Evolutionary conservation across 768 basidiomycete genomes (phyloP).

Genomic region (Basidioascus undulatus): DNA sequence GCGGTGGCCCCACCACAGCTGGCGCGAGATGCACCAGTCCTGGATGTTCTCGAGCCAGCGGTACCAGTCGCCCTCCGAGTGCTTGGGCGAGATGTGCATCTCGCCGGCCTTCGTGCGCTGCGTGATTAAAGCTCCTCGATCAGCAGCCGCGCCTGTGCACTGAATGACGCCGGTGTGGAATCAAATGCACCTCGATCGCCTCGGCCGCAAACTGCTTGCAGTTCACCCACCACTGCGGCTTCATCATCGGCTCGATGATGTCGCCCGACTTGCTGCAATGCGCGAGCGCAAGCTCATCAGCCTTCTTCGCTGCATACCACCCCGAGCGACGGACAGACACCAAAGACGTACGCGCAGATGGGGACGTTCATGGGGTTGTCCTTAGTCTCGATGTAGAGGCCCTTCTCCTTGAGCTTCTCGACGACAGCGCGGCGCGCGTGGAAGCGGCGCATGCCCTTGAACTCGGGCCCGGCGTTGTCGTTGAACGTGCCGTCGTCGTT

Average conservation of each 20-base stretch:
- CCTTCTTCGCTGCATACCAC: too few species aligned
- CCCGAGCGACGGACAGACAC: neutral
- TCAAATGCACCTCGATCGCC: constrained; percentile 40
- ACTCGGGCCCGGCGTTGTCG: constrained; percentile 43
- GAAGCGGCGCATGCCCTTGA: constrained; percentile 89
- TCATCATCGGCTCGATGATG: constrained; percentile 77
- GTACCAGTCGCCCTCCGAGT: constrained; percentile 83
- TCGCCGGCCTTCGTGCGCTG: constrained; percentile 79
- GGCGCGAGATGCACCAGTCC: constrained; percentile 98
- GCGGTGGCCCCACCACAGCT: constrained; percentile 98
- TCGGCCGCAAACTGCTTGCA: constrained; percentile 78
- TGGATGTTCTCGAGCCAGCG: constrained; percentile 85
- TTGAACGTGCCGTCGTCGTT: constrained; percentile 96
- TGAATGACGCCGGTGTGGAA: neutral
- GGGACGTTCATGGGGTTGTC: constrained; percentile 97
- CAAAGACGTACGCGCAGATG: constrained; percentile 43
- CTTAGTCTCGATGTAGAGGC: constrained; percentile 68
- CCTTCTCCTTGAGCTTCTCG: constrained; percentile 55
- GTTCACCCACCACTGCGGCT: constrained; percentile 98
- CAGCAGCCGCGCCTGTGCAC: too few species aligned
- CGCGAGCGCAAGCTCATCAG: neutral
- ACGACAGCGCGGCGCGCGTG: constrained; percentile 68
- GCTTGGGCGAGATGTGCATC: constrained; percentile 52
- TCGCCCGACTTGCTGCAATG: constrained; percentile 69
- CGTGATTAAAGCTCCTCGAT: too few species aligned